phyloP scores from a whole-genome alignment of 2,329 filamentous ascomycete species.

The Neopestalotiopsis sp. region DNA sequence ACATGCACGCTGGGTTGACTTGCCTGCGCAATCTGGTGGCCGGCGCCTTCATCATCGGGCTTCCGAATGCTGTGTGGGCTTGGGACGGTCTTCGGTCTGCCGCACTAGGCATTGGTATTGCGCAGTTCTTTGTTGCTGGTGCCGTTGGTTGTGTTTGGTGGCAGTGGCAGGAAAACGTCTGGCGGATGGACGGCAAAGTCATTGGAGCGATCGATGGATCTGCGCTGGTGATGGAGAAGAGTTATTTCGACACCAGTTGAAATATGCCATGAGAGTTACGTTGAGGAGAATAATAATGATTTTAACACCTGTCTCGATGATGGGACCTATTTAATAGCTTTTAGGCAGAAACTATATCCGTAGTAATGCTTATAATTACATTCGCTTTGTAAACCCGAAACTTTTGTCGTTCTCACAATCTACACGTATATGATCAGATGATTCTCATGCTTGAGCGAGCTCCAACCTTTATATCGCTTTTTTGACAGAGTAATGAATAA shows the following conservation, averaged over 20 bases:
- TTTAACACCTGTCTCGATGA: neutral
- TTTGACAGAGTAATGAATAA: too few species aligned
- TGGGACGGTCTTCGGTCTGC: constrained; percentile 42
- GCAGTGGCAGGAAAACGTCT: constrained; percentile 45
- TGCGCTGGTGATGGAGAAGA: constrained; percentile 46
- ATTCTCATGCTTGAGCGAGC: neutral
- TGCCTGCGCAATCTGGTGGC: constrained; percentile 46
- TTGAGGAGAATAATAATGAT: neutral
- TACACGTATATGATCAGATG: neutral
- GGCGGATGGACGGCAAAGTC: constrained; percentile 49
- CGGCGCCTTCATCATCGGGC: constrained; percentile 48
- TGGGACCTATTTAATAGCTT: neutral
- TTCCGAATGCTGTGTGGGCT: constrained; percentile 43
- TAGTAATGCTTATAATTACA: too few species aligned
- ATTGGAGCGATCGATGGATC: constrained; percentile 53
- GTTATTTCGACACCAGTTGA: constrained; percentile 47
- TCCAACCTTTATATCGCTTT: neutral
- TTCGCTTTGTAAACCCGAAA: too few species aligned
- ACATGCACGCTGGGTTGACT: constrained; percentile 51
- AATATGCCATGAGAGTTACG: neutral
- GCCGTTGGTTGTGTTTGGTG: constrained; percentile 44
- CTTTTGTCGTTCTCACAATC: too few species aligned
- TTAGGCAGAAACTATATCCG: too few species aligned
- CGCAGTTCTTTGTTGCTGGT: constrained; percentile 45
- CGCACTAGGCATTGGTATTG: constrained; percentile 46